These are phyloP conservation scores for Geopyxis carbonaria DNA, from an alignment of 495 filamentous ascomycete species.

Conservation along the genomic window DNA sequence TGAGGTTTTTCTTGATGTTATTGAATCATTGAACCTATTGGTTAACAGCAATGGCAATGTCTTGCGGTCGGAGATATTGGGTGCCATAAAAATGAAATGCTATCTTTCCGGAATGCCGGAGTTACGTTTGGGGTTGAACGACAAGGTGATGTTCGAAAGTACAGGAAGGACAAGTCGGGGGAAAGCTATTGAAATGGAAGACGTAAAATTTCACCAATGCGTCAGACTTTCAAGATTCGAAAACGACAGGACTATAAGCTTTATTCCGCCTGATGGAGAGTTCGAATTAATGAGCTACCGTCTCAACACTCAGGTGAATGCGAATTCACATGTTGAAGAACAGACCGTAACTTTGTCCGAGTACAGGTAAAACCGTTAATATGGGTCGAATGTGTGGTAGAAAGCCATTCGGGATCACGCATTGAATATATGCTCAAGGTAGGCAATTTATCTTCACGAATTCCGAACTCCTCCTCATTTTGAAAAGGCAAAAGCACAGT, in stretches of 20 bases:
- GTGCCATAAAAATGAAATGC: conserved; percentile 99
- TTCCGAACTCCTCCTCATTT: too few species aligned
- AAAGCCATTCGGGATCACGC: conserved; percentile 80
- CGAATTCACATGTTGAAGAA: neutral
- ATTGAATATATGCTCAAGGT: conserved; percentile 98
- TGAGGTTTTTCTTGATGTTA: conserved; percentile 94
- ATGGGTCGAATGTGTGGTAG: conserved; percentile 97
- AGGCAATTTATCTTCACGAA: too few species aligned
- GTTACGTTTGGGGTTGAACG: conserved; percentile 83
- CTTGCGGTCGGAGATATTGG: conserved; percentile 88
- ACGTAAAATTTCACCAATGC: conserved; percentile 99
- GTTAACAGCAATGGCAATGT: conserved; percentile 93
- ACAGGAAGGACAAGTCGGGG: conserved; percentile 87
- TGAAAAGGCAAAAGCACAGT: conserved; percentile 71
- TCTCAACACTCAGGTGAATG: conserved; percentile 62
- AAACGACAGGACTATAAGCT: conserved; percentile 96
- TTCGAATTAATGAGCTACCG: conserved; percentile 99
- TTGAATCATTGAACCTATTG: conserved; percentile 92
- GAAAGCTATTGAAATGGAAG: conserved; percentile 99
- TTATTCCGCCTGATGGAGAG: conserved; percentile 95
- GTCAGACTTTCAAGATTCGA: conserved; percentile 91
- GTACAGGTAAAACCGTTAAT: conserved; percentile 82
- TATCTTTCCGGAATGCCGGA: conserved; percentile 98
- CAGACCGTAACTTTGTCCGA: neutral
- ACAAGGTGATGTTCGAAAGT: conserved; percentile 99